phyloP scores from a whole-genome alignment of 352 stramenopile genomes.

The Thraustochytrium sp. region DNA sequence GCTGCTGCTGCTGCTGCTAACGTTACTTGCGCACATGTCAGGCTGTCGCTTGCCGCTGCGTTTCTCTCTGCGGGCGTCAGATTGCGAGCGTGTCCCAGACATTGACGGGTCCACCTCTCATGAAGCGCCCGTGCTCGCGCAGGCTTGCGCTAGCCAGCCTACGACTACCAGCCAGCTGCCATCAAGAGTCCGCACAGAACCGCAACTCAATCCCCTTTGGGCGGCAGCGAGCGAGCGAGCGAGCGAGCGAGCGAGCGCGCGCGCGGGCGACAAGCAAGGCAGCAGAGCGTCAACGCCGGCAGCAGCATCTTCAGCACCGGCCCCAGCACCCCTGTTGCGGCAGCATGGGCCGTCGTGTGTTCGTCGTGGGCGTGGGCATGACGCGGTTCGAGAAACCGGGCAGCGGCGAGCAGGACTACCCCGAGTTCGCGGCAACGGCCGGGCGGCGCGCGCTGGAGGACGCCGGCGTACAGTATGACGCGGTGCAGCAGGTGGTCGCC shows the following conservation, averaged over 20 bases:
- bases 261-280: no score
- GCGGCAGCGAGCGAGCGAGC: neutral
- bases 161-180: no score
- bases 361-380: conserved; percentile 45
- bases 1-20: no score
- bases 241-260: no score
- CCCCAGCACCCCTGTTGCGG: neutral
- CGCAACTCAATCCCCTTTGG: neutral
- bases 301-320: neutral
- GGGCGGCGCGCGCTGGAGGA: conserved; percentile 42
- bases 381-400: conserved; percentile 42
- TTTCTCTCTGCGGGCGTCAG: no score
- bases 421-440: conserved; percentile 34
- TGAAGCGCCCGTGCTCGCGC: no score
- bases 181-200: no score
- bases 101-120: no score
- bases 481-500: conserved; percentile 29
- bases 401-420: conserved; percentile 37
- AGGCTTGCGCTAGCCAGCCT: no score
- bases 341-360: conserved; percentile 4
- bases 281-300: neutral
- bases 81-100: no score
- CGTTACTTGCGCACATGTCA: no score
- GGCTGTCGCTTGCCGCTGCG: no score
- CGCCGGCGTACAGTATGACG: conserved; percentile 22